Evolutionary conservation across 768 basidiomycete genomes (phyloP).

Genomic region (Hygrocybe coccinea): DNA sequence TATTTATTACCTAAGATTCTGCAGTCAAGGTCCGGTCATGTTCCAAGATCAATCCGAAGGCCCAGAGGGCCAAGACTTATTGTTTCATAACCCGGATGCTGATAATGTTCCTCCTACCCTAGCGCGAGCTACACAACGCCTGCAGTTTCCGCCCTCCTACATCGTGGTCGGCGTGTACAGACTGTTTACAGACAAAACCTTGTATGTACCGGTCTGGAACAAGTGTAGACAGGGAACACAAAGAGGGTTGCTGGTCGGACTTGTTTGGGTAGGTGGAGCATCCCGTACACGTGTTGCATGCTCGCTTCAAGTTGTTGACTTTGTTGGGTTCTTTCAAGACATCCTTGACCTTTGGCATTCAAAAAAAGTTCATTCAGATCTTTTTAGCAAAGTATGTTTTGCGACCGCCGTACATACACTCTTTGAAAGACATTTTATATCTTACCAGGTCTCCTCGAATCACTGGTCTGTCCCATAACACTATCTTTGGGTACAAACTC

Average conservation of each 20-base stretch:
- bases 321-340: conserved; percentile 37
- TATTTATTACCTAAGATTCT: too few relatives aligned
- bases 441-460: conserved; percentile 55
- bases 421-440: neutral
- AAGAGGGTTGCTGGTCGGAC: conserved; percentile 65
- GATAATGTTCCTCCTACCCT: conserved; percentile 44
- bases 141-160: conserved; percentile 79
- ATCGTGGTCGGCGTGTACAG: conserved; percentile 81
- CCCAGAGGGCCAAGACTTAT: conserved; percentile 31
- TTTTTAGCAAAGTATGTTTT: conserved; percentile 59
- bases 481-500: conserved; percentile 57
- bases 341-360: conserved; percentile 63
- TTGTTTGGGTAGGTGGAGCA: conserved; percentile 54
- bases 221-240: conserved; percentile 76
- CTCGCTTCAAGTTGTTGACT: neutral
- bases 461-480: conserved; percentile 57
- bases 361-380: conserved; percentile 58
- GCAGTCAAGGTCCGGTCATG: too few relatives aligned
- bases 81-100: conserved; percentile 21
- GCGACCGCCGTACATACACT: neutral
- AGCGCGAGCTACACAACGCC: conserved; percentile 50
- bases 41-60: conserved; percentile 4
- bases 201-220: conserved; percentile 76
- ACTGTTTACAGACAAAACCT: conserved; percentile 63
- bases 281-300: neutral